Percentiles rank a stretch among this genome's conserved stretches.
Conservation (phyloP, 2,329 filamentous ascomycete species). For the Graphilbum sp. region DNA sequence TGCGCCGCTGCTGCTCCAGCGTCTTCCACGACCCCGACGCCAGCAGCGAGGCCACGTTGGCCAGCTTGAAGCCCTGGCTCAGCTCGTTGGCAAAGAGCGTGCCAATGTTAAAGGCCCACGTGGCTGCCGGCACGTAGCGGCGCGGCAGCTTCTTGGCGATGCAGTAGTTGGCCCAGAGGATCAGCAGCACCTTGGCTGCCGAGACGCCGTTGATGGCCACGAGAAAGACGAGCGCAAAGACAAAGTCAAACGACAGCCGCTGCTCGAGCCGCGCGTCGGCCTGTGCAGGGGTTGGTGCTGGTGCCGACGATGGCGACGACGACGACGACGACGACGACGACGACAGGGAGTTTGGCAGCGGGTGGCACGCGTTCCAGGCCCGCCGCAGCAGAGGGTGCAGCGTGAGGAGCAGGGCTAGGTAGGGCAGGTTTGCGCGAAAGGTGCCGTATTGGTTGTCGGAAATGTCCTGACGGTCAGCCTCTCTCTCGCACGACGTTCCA, state of each 20-base stretch:
- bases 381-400: conserved; percentile 67
- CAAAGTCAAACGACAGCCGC: conserved; percentile 66
- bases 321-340: conserved; percentile 12
- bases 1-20: not conserved
- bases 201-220: conserved; percentile 72
- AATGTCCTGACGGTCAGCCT: conserved; percentile 47
- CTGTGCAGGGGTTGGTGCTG: conserved; percentile 18
- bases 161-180: conserved; percentile 68
- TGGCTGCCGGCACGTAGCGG: conserved; percentile 53
- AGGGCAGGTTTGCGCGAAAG: conserved; percentile 76
- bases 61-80: conserved; percentile 58
- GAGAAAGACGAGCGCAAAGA: conserved; percentile 68
- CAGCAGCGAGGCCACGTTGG: conserved; percentile 39
- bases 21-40: conserved; percentile 6
- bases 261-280: conserved; percentile 46
- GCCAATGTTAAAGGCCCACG: conserved; percentile 80
- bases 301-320: conserved; percentile 9
- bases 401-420: conserved; percentile 55
- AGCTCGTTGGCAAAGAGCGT: conserved; percentile 86
- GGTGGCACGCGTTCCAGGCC: conserved; percentile 40
- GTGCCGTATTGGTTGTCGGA: conserved; percentile 76
- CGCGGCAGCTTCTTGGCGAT: conserved; percentile 59
- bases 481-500: too few relatives aligned
- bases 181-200: conserved; percentile 61
- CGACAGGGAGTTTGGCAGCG: conserved; percentile 1